Base-by-base conservation (phyloP, 78 protist species). In the Emiliania huxleyi region DNA sequence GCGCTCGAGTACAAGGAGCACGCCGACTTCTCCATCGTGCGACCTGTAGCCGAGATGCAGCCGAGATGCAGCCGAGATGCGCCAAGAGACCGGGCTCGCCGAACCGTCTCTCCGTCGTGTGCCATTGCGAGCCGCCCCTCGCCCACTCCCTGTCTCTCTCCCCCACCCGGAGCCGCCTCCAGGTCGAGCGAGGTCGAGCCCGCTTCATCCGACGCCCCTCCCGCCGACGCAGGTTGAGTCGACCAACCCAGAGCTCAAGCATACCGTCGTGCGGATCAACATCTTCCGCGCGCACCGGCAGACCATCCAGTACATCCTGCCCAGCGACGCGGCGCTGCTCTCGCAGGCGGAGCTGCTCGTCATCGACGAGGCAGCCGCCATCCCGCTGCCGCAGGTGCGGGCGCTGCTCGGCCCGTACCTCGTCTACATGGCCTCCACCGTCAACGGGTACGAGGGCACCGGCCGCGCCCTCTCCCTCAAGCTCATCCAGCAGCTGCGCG, bases 321-420 rank as follows among this genome's bases (percentile, higher is more conserved):
- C 99, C 22, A 93, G 46, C 40, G 98, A 97, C 91, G 92, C 91
- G 22, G 89, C 75, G 45, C 91, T 92, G 46, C 93, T 98, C 2
- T 94, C 96, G 3, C 98, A 95, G 91, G 95, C 93, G 4, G 90
- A 92, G 92, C 96, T 99, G 42, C 93, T 99, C 25, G 99, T 99
- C 42, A 96, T 99, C 90, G 99, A 99, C 91, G 99, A 99, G 95
- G 99, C 99, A 0, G 99, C 99, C 0, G 99, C 99, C 90, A 98
- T 99, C 46, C 99, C 99, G 0, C 96, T 99, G 33, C 99, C 99
- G n/a, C 87, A 94, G 35, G 99, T 99, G 85, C 55, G 84, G 21
- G 75, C 55, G n/a, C 93, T 98, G 55, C 43, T 98, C 19, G 99
- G 99, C 12, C 96, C 96, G 23, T 97, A 97, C 92, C 93, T 98